These are phyloP conservation scores for Gypsophila paniculata DNA, from an alignment of 179 eudicot genomes.

Conservation along the genomic window DNA sequence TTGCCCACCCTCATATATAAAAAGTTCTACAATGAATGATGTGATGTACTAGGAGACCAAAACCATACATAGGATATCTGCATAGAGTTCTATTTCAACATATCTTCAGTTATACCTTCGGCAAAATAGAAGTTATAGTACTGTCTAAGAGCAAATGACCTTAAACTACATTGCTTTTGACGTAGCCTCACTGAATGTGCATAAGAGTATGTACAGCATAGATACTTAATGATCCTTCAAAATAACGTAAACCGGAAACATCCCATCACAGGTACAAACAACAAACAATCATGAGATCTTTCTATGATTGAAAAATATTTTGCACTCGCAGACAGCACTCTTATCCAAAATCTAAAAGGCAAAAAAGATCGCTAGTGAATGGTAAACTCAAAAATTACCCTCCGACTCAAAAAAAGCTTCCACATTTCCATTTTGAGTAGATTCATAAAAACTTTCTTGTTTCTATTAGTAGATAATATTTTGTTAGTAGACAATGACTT, in stretches of 20 bases:
- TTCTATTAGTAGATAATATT: too few species aligned
- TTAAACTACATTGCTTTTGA: background rate
- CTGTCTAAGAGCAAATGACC: background rate
- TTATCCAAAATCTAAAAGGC: background rate
- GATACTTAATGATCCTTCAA: slow-evolving; percentile 4
- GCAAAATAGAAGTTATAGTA: background rate
- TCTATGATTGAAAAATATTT: background rate
- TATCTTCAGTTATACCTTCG: slow-evolving; percentile 2
- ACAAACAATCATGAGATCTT: background rate
- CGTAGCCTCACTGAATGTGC: background rate
- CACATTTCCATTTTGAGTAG: too few species aligned
- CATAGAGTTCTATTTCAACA: background rate
- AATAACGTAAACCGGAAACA: background rate
- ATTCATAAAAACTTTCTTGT: too few species aligned
- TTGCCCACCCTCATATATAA: background rate
- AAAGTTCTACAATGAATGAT: background rate
- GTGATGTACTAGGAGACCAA: background rate
- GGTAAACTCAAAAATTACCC: background rate
- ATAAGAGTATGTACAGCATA: background rate
- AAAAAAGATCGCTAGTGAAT: background rate
- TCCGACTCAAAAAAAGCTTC: too few species aligned
- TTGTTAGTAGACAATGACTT: too few species aligned
- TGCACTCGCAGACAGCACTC: background rate
- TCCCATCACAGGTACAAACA: background rate
- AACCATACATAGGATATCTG: background rate